phyloP scores from a whole-genome alignment of 2,329 filamentous ascomycete genomes.

The Plectosphaerella cucumerina region DNA sequence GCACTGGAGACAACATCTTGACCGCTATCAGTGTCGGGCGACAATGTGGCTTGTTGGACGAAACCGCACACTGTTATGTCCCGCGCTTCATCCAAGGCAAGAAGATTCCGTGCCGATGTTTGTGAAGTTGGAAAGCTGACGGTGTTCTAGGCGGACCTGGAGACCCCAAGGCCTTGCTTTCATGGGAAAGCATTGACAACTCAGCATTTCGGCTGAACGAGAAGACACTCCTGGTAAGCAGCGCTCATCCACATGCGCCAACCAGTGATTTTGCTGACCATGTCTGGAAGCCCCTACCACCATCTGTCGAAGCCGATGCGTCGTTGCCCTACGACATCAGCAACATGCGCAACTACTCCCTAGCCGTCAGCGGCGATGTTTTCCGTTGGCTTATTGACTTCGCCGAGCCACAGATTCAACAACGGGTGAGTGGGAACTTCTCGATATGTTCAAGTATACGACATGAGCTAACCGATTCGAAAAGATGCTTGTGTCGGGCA shows the following conservation, averaged over 20 bases:
- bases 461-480: too few relatives aligned
- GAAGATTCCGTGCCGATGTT: too few relatives aligned
- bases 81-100: conserved; percentile 77
- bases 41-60: conserved; percentile 80
- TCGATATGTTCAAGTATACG: not conserved
- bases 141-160: conserved; percentile 56
- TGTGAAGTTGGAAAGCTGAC: not conserved
- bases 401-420: conserved; percentile 73
- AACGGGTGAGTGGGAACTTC: conserved; percentile 46
- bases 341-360: conserved; percentile 77
- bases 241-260: not conserved
- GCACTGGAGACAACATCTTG: conserved; percentile 95
- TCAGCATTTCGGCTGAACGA: conserved; percentile 72
- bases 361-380: conserved; percentile 88
- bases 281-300: conserved; percentile 59
- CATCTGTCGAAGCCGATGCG: conserved; percentile 67
- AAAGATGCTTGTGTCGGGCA: conserved; percentile 83
- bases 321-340: conserved; percentile 82
- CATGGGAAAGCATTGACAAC: conserved; percentile 96
- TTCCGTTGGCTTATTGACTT: conserved; percentile 97
- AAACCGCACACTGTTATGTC: conserved; percentile 83
- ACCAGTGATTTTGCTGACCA: conserved; percentile 4
- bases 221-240: conserved; percentile 64
- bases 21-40: conserved; percentile 94
- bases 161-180: conserved; percentile 68